Percentiles rank a stretch among this genome's conserved stretches.
phyloP scores from a whole-genome alignment of 441 rosid species.

The Flueggea neowawraea region DNA sequence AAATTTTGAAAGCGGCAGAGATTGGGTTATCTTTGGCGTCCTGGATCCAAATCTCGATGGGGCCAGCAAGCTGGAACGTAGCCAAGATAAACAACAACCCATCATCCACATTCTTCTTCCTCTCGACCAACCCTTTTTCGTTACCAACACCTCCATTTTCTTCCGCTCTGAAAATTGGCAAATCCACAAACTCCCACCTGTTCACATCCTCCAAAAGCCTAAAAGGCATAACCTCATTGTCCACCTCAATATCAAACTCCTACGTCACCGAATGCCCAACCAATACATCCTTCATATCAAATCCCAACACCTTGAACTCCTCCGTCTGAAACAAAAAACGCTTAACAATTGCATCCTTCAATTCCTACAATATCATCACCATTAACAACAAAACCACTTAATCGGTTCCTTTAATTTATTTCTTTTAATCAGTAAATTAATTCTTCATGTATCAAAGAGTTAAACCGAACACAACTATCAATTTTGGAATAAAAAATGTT shows the following conservation, averaged over 20 bases:
- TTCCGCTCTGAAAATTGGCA: conserved; percentile 64
- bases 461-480: too few relatives aligned
- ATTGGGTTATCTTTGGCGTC: conserved; percentile 56
- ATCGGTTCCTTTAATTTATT: background rate
- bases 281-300: conserved; percentile 70
- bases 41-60: conserved; percentile 94
- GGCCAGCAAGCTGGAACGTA: conserved; percentile 93
- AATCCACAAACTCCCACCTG: conserved; percentile 80
- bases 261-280: conserved; percentile 87
- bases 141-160: conserved; percentile 24
- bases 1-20: too few relatives aligned
- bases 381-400: background rate
- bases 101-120: conserved; percentile 25
- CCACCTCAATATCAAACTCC: conserved; percentile 72
- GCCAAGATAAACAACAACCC: conserved; percentile 58
- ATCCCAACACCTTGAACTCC: conserved; percentile 70
- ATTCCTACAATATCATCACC: conserved; percentile 43
- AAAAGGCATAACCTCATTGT: conserved; percentile 59
- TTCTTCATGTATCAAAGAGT: too few relatives aligned
- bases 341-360: conserved; percentile 83
- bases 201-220: conserved; percentile 89
- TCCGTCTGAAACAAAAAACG: conserved; percentile 74
- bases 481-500: too few relatives aligned
- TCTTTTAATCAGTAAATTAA: too few relatives aligned
- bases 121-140: conserved; percentile 39